Evolutionary conservation across 495 filamentous ascomycete species (phyloP).

Genomic region (Penicillium atrosanguineum): DNA sequence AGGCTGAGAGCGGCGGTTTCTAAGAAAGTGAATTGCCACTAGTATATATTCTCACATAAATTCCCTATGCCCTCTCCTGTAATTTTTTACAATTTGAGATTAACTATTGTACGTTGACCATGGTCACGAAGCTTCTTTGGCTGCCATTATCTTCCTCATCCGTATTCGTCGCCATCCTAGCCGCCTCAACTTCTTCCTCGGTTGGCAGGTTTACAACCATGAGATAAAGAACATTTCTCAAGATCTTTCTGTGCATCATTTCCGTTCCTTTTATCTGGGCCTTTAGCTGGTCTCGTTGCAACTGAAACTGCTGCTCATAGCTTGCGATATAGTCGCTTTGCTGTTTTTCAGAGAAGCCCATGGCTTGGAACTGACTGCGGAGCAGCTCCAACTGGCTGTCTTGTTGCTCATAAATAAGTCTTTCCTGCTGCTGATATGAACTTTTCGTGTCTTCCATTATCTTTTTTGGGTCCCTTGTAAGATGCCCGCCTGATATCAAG

Average conservation of each 20-base stretch:
- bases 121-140: not conserved
- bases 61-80: too few relatives aligned
- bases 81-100: too few relatives aligned
- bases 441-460: conserved; percentile 1
- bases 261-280: not conserved
- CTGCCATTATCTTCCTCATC: not conserved
- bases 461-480: conserved; percentile 10
- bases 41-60: too few relatives aligned
- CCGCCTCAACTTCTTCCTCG: not conserved
- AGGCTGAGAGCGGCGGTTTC: too few relatives aligned
- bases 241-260: conserved; percentile 3
- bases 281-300: conserved; percentile 1
- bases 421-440: not conserved
- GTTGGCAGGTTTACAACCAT: conserved; percentile 3
- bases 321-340: not conserved
- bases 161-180: conserved; percentile 1
- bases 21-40: too few relatives aligned
- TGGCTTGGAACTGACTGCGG: conserved; percentile 1
- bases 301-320: conserved; percentile 4
- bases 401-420: not conserved
- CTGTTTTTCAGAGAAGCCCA: not conserved
- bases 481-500: conserved; percentile 37
- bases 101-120: not conserved
- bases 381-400: not conserved
- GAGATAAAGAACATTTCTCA: conserved; percentile 1